phyloP scores from a whole-genome alignment of 768 basidiomycete species.

The Lentinula raphanica region DNA sequence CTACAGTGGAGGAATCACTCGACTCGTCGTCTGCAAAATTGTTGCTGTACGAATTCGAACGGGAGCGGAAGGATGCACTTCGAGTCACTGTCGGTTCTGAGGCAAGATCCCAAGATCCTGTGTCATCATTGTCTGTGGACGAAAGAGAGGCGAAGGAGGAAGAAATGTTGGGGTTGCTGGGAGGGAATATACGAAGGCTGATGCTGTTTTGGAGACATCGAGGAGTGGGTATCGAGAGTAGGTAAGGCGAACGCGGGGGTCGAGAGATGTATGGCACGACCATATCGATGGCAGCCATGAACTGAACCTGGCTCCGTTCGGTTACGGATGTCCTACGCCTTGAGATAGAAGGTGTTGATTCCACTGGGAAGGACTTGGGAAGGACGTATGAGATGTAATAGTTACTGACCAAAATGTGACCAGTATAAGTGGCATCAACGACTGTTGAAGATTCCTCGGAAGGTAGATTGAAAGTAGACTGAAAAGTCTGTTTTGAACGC shows the following conservation, averaged over 20 bases:
- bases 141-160: constrained; percentile 71
- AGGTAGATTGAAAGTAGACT: constrained; percentile 45
- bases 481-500: constrained; percentile 55
- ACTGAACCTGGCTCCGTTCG: constrained; percentile 60
- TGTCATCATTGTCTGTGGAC: constrained; percentile 65
- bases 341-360: constrained; percentile 18
- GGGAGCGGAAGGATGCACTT: constrained; percentile 38
- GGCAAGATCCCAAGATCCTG: constrained; percentile 65
- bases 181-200: constrained; percentile 69
- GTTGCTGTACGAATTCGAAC: constrained; percentile 51
- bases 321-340: constrained; percentile 49
- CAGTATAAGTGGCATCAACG: constrained; percentile 65
- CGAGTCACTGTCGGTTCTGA: constrained; percentile 75
- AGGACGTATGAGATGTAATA: constrained; percentile 75
- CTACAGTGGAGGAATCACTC: constrained; percentile 58
- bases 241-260: constrained; percentile 71
- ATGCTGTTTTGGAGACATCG: constrained; percentile 75
- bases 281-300: constrained; percentile 79
- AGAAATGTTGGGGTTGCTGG: constrained; percentile 34
- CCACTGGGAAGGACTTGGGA: constrained; percentile 56
- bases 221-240: constrained; percentile 72
- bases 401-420: constrained; percentile 69
- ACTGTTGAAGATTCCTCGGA: constrained; percentile 31
- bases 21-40: constrained; percentile 81
- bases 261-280: constrained; percentile 63